Percentiles rank a stretch among this genome's conserved stretches.
phyloP scores from a whole-genome alignment of 106 monocot species.

The Chionographis japonica region DNA sequence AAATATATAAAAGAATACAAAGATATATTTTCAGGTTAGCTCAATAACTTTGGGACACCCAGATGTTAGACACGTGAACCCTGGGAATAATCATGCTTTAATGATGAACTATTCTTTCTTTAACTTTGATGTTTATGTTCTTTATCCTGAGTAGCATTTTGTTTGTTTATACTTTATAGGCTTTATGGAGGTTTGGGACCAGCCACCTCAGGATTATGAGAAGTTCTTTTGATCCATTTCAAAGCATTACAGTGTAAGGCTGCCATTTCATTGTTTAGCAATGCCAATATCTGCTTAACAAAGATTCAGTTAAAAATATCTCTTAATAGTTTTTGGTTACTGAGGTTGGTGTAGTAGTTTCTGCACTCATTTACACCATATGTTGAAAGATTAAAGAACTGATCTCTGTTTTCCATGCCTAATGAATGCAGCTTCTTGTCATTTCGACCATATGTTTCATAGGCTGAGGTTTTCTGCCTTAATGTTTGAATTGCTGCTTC shows the following conservation, averaged over 20 bases:
- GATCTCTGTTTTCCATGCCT: constrained; percentile 7
- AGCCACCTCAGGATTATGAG: constrained; percentile 54
- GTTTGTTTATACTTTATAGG: constrained; percentile 37
- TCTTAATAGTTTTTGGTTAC: background rate
- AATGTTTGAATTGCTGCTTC: too few species aligned
- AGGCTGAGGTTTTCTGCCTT: too few species aligned
- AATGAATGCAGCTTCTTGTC: too few species aligned
- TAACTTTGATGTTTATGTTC: background rate
- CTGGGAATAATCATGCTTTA: too few species aligned
- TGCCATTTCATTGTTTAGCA: background rate
- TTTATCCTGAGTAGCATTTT: constrained; percentile 7
- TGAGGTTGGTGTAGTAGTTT: background rate
- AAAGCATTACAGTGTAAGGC: background rate
- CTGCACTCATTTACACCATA: background rate
- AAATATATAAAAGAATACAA: too few species aligned
- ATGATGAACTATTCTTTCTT: background rate
- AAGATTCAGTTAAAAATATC: background rate
- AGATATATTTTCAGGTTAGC: too few species aligned
- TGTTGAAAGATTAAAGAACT: too few species aligned
- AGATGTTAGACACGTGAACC: too few species aligned
- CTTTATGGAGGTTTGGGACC: constrained; percentile 76
- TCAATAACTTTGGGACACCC: too few species aligned
- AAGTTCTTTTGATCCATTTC: constrained; percentile 53
- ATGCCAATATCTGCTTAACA: background rate
- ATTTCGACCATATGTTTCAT: too few species aligned